Percentiles rank a stretch among this genome's conserved stretches.
Conservation (phyloP, 805 yeast species). For the Starmerella sirachaensis region DNA sequence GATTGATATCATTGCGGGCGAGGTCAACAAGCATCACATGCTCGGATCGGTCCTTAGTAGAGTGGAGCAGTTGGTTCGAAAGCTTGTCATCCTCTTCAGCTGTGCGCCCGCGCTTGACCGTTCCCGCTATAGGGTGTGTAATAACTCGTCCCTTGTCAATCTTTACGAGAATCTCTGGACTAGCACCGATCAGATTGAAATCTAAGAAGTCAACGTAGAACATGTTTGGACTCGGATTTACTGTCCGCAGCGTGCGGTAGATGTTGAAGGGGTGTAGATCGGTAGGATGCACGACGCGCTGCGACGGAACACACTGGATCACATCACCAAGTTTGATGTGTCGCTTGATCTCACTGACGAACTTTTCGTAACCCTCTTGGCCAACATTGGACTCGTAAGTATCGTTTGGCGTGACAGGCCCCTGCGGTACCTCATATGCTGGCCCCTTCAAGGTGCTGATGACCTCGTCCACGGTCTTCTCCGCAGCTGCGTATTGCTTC, state of each 20-base stretch:
- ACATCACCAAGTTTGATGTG: slow-evolving; percentile 88
- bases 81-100: slow-evolving; percentile 80
- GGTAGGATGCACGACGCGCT: slow-evolving; percentile 91
- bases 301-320: slow-evolving; percentile 97
- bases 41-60: slow-evolving; percentile 90
- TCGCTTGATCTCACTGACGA: slow-evolving; percentile 59
- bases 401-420: slow-evolving; percentile 54
- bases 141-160: slow-evolving; percentile 67
- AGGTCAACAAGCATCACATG: slow-evolving; percentile 97
- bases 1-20: slow-evolving; percentile 90
- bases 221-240: slow-evolving; percentile 94
- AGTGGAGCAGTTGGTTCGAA: slow-evolving; percentile 59
- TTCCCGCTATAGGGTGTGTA: slow-evolving; percentile 98
- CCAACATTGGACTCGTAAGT: slow-evolving; percentile 81
- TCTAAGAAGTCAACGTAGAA: slow-evolving; percentile 75
- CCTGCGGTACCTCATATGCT: slow-evolving; percentile 53
- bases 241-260: slow-evolving; percentile 86
- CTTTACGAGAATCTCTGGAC: slow-evolving; percentile 87
- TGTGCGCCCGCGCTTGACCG: slow-evolving; percentile 81
- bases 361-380: slow-evolving; percentile 79
- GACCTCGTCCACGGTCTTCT: slow-evolving; percentile 37
- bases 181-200: slow-evolving; percentile 93
- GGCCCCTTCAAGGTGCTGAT: slow-evolving; percentile 34
- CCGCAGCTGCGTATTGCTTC: slow-evolving; percentile 46
- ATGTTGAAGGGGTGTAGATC: slow-evolving; percentile 92